Evolutionary conservation across 805 yeast genomes (phyloP).

Genomic region (Blastobotrys muscicola): DNA sequence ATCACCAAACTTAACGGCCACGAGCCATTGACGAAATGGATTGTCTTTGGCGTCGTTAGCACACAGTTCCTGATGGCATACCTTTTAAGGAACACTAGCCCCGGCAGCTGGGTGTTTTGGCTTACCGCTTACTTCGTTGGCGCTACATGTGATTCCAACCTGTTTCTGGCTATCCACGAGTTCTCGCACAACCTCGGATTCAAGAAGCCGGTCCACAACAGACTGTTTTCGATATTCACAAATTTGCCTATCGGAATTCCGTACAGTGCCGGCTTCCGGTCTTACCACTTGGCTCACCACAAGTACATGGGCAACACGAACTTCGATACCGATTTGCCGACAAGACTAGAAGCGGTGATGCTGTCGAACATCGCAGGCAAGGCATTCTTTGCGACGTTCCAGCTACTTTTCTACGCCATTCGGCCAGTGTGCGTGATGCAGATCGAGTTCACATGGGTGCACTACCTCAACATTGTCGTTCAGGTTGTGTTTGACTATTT

Average conservation of each 20-base stretch:
- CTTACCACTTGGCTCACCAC: conserved; percentile 87
- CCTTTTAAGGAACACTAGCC: conserved; percentile 44
- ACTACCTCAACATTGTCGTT: conserved; percentile 51
- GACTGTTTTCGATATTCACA: conserved; percentile 64
- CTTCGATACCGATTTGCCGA: conserved; percentile 84
- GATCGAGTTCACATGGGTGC: conserved; percentile 65
- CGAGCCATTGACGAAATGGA: conserved; percentile 78
- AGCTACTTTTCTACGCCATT: conserved; percentile 78
- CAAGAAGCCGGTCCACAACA: conserved; percentile 67
- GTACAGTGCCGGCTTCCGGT: conserved; percentile 78
- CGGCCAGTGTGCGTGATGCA: conserved; percentile 82
- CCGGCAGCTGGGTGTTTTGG: conserved; percentile 46
- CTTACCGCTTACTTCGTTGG: conserved; percentile 68
- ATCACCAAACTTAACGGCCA: conserved; percentile 73
- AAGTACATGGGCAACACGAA: conserved; percentile 79
- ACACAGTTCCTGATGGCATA: conserved; percentile 63
- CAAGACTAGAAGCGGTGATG: conserved; percentile 62
- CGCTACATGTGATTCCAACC: conserved; percentile 76
- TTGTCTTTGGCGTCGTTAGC: conserved; percentile 52
- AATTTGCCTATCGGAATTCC: conserved; percentile 88
- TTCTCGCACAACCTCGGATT: conserved; percentile 77
- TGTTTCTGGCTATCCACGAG: conserved; percentile 84
- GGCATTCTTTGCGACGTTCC: conserved; percentile 84
- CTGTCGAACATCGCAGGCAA: conserved; percentile 75
- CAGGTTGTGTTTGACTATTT: conserved; percentile 53